These are phyloP conservation scores for Micractinium sp. DNA, from an alignment of 139 green algal species.

Conservation along the genomic window DNA sequence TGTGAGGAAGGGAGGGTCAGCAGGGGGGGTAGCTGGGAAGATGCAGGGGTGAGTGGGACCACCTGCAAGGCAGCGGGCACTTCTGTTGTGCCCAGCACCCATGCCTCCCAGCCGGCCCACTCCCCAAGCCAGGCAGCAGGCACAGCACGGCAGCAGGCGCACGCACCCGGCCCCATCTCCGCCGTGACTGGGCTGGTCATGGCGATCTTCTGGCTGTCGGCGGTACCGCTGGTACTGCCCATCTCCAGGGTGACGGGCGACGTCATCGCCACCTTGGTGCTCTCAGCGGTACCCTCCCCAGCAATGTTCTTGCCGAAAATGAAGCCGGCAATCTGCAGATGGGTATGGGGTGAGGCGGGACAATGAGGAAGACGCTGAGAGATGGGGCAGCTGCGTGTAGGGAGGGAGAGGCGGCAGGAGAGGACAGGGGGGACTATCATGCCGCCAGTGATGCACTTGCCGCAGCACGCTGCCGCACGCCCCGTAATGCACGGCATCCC, in stretches of 20 bases:
- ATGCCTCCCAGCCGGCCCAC: background rate
- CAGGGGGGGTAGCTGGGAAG: too few species aligned
- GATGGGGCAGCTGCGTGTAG: background rate
- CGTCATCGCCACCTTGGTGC: constrained; percentile 70
- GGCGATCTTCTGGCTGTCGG: constrained; percentile 35
- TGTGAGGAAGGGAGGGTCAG: too few species aligned
- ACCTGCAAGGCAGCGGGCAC: background rate
- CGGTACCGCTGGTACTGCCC: background rate
- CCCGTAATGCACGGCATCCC: background rate
- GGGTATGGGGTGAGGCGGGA: background rate
- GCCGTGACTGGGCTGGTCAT: constrained; percentile 51
- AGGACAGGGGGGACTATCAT: too few species aligned
- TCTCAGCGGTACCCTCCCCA: background rate
- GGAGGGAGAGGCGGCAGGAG: too few species aligned
- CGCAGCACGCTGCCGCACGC: too few species aligned
- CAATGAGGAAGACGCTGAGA: background rate
- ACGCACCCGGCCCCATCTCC: constrained; percentile 16
- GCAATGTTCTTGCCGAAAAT: constrained; percentile 75
- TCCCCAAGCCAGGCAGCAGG: background rate
- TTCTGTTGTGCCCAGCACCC: background rate
- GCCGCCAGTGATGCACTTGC: too few species aligned
- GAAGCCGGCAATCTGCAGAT: constrained; percentile 59
- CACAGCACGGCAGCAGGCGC: too few species aligned
- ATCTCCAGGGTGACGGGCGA: constrained; percentile 61
- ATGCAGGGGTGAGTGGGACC: background rate